Conservation (phyloP, 345 rosid species). For the Eucalyptus paniculata region DNA sequence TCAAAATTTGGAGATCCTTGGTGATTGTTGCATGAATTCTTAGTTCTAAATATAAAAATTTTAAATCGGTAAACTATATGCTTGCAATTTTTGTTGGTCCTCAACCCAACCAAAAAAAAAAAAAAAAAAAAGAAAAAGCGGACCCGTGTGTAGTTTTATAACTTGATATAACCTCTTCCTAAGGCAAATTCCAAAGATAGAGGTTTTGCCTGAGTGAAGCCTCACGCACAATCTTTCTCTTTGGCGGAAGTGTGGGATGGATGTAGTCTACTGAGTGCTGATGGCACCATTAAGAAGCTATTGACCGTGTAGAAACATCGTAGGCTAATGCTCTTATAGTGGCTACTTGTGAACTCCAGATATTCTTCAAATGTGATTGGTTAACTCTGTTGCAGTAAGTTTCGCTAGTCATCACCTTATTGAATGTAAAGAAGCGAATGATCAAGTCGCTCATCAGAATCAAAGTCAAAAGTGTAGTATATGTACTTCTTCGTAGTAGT, state of each 20-base stretch:
- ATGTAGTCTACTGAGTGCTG: neutral
- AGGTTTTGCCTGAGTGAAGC: neutral
- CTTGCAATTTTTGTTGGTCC: neutral
- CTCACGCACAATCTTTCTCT: neutral
- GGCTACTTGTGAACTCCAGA: neutral
- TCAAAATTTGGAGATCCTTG: neutral
- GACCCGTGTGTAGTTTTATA: neutral
- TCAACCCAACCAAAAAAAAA: neutral
- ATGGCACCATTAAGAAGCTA: neutral
- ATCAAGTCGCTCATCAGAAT: neutral
- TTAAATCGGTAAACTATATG: neutral
- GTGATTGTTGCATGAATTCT: neutral
- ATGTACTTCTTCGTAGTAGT: neutral
- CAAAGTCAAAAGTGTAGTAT: neutral
- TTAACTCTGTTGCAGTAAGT: neutral
- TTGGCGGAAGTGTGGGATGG: neutral
- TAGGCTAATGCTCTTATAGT: neutral
- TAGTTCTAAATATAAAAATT: neutral
- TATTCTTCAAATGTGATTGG: neutral
- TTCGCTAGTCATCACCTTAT: neutral
- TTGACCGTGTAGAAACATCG: neutral
- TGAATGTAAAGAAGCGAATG: neutral
- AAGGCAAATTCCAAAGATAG: neutral
- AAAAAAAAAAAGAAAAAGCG: neutral
- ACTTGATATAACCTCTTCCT: neutral